Conservation (phyloP, 2,329 filamentous ascomycete genomes). For the Ophiostoma perfectum region DNA sequence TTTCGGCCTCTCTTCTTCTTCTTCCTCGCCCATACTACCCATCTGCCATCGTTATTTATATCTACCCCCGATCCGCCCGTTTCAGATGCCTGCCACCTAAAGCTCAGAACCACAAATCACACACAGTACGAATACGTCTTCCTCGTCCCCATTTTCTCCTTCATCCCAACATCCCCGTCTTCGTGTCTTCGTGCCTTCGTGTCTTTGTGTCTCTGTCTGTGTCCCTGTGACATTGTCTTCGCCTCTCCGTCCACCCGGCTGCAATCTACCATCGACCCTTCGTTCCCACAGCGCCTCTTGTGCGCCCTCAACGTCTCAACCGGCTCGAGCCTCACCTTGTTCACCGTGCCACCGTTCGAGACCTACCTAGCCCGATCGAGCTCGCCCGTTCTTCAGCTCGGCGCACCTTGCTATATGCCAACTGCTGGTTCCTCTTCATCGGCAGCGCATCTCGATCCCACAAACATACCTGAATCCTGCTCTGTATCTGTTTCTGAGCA, state of each 20-base stretch:
- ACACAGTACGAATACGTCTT: neutral
- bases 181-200: neutral
- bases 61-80: constrained; percentile 1
- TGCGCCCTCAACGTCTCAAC: constrained; percentile 13
- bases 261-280: neutral
- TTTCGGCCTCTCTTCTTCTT: neutral
- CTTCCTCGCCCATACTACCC: neutral
- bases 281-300: neutral
- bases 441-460: neutral
- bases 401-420: neutral
- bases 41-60: neutral
- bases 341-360: neutral
- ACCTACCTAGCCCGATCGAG: neutral
- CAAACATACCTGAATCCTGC: neutral
- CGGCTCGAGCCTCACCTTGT: neutral
- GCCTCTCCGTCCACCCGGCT: neutral
- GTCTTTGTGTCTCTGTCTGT: neutral
- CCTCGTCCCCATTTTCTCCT: neutral
- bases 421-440: neutral
- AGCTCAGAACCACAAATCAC: neutral
- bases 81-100: constrained; percentile 1
- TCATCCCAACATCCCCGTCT: neutral
- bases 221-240: constrained; percentile 1
- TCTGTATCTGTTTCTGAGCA: neutral
- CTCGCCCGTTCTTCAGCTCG: neutral